phyloP scores from a whole-genome alignment of 495 filamentous ascomycete species.

The Lasiosphaeria hispida region DNA sequence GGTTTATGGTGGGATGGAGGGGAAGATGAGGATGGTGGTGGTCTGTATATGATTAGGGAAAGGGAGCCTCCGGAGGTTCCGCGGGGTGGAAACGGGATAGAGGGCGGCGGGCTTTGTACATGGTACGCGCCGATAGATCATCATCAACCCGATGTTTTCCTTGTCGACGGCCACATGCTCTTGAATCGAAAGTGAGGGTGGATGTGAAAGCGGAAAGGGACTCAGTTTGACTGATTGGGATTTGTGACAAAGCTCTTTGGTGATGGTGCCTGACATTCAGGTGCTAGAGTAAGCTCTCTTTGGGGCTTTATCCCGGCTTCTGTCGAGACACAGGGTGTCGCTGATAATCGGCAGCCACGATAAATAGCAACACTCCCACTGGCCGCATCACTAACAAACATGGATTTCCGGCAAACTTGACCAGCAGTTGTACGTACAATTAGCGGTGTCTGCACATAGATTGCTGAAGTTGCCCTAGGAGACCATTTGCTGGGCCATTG shows the following conservation, averaged over 20 bases:
- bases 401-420: too few species aligned
- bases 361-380: too few species aligned
- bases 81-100: not conserved
- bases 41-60: slow-evolving; percentile 1
- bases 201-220: not conserved
- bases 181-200: not conserved
- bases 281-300: too few species aligned
- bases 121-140: slow-evolving; percentile 29
- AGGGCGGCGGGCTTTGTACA: slow-evolving; percentile 24
- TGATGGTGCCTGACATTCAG: not conserved
- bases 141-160: slow-evolving; percentile 17
- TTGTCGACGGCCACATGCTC: not conserved
- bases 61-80: too few species aligned
- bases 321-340: too few species aligned
- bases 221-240: not conserved
- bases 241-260: not conserved
- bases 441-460: too few species aligned
- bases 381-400: too few species aligned
- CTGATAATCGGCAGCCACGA: too few species aligned
- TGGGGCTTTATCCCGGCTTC: too few species aligned
- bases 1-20: not conserved
- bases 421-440: too few species aligned
- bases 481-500: too few species aligned
- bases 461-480: too few species aligned
- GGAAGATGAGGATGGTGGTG: not conserved